phyloP scores from a whole-genome alignment of 257 asterid genomes.

The Asclepias syriaca region DNA sequence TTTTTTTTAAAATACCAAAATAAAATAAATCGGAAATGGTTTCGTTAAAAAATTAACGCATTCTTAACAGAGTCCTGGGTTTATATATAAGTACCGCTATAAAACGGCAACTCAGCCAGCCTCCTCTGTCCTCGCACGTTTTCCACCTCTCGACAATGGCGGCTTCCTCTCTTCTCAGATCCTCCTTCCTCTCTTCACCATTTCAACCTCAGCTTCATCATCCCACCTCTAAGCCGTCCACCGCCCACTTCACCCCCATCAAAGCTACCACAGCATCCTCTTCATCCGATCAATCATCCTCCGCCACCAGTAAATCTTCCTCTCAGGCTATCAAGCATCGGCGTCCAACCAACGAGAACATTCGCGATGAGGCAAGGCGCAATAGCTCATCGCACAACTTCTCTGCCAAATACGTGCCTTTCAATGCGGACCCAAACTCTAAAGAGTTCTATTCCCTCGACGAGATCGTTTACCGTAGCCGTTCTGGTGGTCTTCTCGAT shows the following conservation, averaged over 20 bases:
- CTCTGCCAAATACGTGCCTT: conserved; percentile 79
- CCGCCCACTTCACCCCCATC: conserved; percentile 12
- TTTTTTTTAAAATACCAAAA: no score
- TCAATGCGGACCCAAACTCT: conserved; percentile 46
- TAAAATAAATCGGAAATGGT: no score
- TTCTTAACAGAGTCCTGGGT: background rate
- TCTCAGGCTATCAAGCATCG: conserved; percentile 40
- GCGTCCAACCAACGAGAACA: conserved; percentile 63
- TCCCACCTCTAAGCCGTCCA: conserved; percentile 15
- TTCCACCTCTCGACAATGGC: conserved; percentile 39
- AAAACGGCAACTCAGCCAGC: background rate
- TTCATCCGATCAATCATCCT: conserved; percentile 16
- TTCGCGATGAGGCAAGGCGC: conserved; percentile 86
- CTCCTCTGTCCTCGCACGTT: background rate
- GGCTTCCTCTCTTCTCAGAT: conserved; percentile 58
- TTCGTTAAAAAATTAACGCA: no score
- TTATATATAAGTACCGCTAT: background rate
- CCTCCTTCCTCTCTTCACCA: conserved; percentile 51
- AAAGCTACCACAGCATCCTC: conserved; percentile 15
- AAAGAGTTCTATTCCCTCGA: conserved; percentile 67
- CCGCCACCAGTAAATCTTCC: conserved; percentile 25
- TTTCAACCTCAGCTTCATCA: conserved; percentile 32
- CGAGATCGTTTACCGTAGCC: conserved; percentile 78
- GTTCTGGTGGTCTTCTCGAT: conserved; percentile 79
- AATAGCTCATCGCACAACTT: conserved; percentile 51